A percentile compares a stretch with the other conserved stretches of the same genome.
phyloP scores from a whole-genome alignment of 2,329 filamentous ascomycete genomes.

The Teratosphaeria zuluensis region DNA sequence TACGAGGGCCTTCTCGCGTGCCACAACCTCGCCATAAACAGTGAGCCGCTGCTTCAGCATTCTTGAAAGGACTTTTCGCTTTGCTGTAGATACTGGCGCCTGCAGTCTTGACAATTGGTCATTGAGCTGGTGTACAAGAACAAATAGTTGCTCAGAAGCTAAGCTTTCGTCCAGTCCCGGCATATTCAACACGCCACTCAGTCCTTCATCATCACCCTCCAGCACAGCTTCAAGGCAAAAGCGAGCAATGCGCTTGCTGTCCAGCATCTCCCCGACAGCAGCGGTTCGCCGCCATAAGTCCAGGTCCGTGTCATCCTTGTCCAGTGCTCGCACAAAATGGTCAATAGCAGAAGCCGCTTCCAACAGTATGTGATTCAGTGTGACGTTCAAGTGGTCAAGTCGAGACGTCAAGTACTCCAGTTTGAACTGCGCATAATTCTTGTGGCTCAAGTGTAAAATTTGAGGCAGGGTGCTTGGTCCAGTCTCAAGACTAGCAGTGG shows the following conservation, averaged over 20 bases:
- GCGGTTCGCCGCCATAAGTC: conserved; percentile 55
- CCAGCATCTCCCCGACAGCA: conserved; percentile 46
- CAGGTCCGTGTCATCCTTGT: conserved; percentile 55
- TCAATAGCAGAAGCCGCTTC: conserved; percentile 36
- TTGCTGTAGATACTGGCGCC: conserved; percentile 40
- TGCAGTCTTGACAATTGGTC: conserved; percentile 48
- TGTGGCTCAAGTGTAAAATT: conserved; percentile 85
- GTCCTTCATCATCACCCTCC: conserved; percentile 49
- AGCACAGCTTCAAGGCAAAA: conserved; percentile 56
- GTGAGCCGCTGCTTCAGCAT: conserved; percentile 46
- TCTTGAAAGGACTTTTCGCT: conserved; percentile 41
- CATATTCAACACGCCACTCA: conserved; percentile 45
- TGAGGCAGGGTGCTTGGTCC: conserved; percentile 75
- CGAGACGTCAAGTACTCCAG: conserved; percentile 48
- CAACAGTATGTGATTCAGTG: conserved; percentile 20
- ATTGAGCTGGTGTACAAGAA: conserved; percentile 40
- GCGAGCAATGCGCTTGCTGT: conserved; percentile 49
- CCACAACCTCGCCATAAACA: conserved; percentile 39
- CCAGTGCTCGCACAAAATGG: conserved; percentile 52
- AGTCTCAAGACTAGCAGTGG: conserved; percentile 54
- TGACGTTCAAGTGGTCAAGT: conserved; percentile 16
- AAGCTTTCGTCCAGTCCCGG: conserved; percentile 49
- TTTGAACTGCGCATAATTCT: conserved; percentile 87
- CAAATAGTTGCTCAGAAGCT: conserved; percentile 42
- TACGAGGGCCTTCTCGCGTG: conserved; percentile 6